Evolutionary conservation across 495 filamentous ascomycete genomes (phyloP), one percentile per base, ranked within the genome.

Genomic region (Letharia lupina): DNA sequence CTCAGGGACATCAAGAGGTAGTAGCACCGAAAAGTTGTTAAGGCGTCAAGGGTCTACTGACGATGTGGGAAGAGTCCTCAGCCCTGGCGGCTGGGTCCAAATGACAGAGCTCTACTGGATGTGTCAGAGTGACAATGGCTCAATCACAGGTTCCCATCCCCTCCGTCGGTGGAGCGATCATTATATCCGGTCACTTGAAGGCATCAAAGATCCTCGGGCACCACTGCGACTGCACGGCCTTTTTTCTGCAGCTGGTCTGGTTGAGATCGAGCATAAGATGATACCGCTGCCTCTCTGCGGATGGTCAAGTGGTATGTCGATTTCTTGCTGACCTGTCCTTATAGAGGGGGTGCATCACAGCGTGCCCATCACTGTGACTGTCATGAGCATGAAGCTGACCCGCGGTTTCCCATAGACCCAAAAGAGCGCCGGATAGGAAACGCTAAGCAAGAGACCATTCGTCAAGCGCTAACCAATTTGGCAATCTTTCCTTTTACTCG

Each of bases 81-180:
- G 82, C 67, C 83, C 82, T 45, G 84, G 88, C 35, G 91, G 94
- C 23, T 97, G 93, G 93, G 82, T 91, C 61, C 94, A 98, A 73
- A 87, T 97, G 83, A 83, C 89, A 37, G 94, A 98, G 73, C 83
- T 91, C 67, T 92, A 96, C 70, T 88, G 86, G 75, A 92, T 90
- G 68, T 85, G 90, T 40, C 93, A 97, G 73, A 96, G 91, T 3
- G 89, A 96, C 70, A 96, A 91, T 69, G 94, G 94, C 37, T 87
- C 84, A 11, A 81, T 97, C 67, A 88, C 83, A 16, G 81, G 86
- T 18, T 75, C 82, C 62, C 86, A 91, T 75, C 89, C 89, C 3
- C 75, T 95, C 68, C 81, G 86, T 58, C 81, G 86, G 70, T 90
- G 90, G 88, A 93, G 89, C 60, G 81, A 82, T 48, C 81, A 80